A percentile compares a stretch with the other conserved stretches of the same genome.
Evolutionary conservation across 257 asterid genomes (phyloP).

Genomic region (Fraxinus quadrangulata): DNA sequence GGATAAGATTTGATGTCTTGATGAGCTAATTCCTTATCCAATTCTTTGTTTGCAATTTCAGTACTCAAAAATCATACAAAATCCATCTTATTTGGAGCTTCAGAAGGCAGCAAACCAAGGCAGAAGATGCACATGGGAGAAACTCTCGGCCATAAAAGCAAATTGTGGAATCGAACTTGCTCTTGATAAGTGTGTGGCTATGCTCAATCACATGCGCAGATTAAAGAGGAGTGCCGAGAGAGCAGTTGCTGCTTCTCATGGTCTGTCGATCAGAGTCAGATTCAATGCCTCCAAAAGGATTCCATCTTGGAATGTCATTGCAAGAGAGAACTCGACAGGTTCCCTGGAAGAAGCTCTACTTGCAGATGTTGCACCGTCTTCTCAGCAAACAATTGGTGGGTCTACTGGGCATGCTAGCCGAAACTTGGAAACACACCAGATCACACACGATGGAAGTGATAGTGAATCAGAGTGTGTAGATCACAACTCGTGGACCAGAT

Average conservation of each 20-base stretch:
- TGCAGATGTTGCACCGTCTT: conserved; percentile 47
- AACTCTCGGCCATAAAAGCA: conserved; percentile 87
- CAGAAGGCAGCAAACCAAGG: conserved; percentile 94
- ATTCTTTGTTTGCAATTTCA: conserved; percentile 29
- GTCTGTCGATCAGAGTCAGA: conserved; percentile 42
- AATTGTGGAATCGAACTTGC: conserved; percentile 95
- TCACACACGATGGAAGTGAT: conserved; percentile 68
- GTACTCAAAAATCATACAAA: conserved; percentile 84
- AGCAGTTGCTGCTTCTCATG: conserved; percentile 75
- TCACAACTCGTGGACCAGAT: conserved; percentile 73
- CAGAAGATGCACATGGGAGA: conserved; percentile 94
- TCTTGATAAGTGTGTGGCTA: conserved; percentile 81
- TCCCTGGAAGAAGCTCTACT: conserved; percentile 81
- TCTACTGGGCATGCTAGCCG: conserved; percentile 24
- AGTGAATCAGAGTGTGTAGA: conserved; percentile 76
- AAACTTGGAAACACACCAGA: conserved; percentile 44
- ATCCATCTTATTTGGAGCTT: conserved; percentile 75
- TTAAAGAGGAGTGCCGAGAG: conserved; percentile 78
- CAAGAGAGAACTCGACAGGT: conserved; percentile 86
- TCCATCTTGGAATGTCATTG: conserved; percentile 92
- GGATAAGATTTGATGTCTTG: not conserved
- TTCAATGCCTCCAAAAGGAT: conserved; percentile 75
- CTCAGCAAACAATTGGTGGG: conserved; percentile 40
- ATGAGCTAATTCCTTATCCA: conserved; percentile 6
- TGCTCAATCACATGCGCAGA: conserved; percentile 89